Percentiles rank a stretch among this genome's conserved stretches.
Evolutionary conservation across 2,329 filamentous ascomycete species (phyloP).

Genomic region (Phialophora chinensis): DNA sequence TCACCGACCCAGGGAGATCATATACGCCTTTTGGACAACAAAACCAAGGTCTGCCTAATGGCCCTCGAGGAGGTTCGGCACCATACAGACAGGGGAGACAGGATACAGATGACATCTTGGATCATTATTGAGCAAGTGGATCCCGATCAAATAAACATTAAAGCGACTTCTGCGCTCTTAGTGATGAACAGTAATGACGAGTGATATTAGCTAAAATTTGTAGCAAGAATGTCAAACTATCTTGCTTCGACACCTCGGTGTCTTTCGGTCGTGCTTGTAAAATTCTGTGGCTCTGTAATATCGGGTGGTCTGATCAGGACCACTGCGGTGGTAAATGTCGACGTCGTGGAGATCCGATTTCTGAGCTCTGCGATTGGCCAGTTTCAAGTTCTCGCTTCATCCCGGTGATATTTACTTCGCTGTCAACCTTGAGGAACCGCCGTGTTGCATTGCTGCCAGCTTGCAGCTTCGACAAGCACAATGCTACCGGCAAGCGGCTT

Average conservation of each 20-base stretch:
- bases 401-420: neutral
- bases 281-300: neutral
- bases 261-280: neutral
- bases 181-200: slow-evolving; percentile 33
- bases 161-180: slow-evolving; percentile 14
- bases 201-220: slow-evolving; percentile 29
- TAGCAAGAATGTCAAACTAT: slow-evolving; percentile 29
- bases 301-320: slow-evolving; percentile 10
- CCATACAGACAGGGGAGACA: slow-evolving; percentile 33
- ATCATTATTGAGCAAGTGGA: slow-evolving; percentile 36
- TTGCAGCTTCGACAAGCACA: neutral
- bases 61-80: slow-evolving; percentile 18
- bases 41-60: slow-evolving; percentile 14
- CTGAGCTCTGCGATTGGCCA: slow-evolving; percentile 12
- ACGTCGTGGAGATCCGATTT: neutral
- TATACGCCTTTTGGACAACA: slow-evolving; percentile 29
- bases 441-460: neutral
- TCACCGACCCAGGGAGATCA: slow-evolving; percentile 24
- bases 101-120: slow-evolving; percentile 37
- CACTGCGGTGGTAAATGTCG: neutral
- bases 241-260: slow-evolving; percentile 1
- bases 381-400: neutral
- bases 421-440: neutral
- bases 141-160: neutral
- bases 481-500: slow-evolving; percentile 34